Percentiles rank a stretch among this genome's conserved stretches.
phyloP scores from a whole-genome alignment of 2,329 filamentous ascomycete genomes.

The Phoma sp. region DNA sequence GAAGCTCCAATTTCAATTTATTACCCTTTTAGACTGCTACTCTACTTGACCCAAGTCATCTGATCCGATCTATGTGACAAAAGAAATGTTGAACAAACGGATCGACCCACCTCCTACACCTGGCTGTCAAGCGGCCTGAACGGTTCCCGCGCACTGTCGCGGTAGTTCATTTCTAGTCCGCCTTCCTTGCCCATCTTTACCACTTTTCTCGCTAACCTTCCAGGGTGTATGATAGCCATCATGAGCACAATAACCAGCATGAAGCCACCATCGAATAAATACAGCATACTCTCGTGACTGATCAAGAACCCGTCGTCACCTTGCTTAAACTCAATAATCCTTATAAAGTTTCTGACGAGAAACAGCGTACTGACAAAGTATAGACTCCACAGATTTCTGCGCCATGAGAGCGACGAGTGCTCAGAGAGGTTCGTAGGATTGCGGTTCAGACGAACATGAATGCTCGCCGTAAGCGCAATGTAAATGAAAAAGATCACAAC shows the following conservation, averaged over 20 bases:
- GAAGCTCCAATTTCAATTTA: no score
- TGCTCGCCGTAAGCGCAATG: slow-evolving; percentile 17
- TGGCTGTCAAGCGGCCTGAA: background rate
- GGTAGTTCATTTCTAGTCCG: slow-evolving; percentile 1
- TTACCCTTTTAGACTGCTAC: no score
- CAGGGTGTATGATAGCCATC: background rate
- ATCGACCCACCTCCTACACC: background rate
- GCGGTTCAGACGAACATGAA: slow-evolving; percentile 20
- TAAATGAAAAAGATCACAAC: slow-evolving; percentile 23
- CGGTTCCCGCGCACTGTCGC: background rate
- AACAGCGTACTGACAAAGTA: background rate
- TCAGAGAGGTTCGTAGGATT: slow-evolving; percentile 11
- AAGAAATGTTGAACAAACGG: background rate
- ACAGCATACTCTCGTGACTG: background rate
- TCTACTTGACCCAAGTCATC: no score
- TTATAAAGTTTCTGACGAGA: background rate
- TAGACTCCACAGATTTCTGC: background rate
- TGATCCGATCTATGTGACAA: background rate
- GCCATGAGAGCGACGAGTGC: slow-evolving; percentile 1
- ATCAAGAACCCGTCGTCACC: slow-evolving; percentile 8
- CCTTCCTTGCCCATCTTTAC: background rate
- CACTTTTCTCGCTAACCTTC: background rate
- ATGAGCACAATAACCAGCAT: background rate
- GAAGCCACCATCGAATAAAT: background rate
- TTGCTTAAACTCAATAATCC: background rate